Evolutionary conservation across 1,284 basidiomycete genomes (phyloP).

Genomic region (Neolentinus lepideus): DNA sequence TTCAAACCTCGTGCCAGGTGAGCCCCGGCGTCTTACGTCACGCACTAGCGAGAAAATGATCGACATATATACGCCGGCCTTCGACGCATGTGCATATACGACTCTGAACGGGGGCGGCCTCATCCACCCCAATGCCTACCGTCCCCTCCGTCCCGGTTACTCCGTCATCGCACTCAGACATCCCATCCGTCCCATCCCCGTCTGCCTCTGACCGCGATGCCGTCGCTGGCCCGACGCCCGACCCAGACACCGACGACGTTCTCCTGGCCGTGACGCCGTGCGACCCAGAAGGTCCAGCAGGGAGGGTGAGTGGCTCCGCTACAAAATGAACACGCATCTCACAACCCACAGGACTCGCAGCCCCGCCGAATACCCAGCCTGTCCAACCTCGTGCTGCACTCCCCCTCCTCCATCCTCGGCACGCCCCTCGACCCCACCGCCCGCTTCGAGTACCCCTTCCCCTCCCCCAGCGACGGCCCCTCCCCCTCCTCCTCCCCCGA

Average conservation of each 20-base stretch:
- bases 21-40: too few species aligned
- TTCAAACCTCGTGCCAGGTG: too few species aligned
- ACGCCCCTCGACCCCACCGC: slow-evolving; percentile 26
- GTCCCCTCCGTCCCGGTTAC: not conserved
- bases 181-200: not conserved
- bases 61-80: too few species aligned
- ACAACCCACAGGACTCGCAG: not conserved
- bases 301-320: slow-evolving; percentile 7
- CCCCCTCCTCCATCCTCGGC: slow-evolving; percentile 25
- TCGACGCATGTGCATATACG: too few species aligned
- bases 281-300: not conserved
- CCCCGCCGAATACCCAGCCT: slow-evolving; percentile 16
- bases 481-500: too few species aligned
- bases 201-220: not conserved
- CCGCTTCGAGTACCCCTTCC: slow-evolving; percentile 28
- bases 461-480: not conserved
- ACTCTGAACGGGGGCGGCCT: too few species aligned
- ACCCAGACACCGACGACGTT: slow-evolving; percentile 20
- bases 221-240: slow-evolving; percentile 17
- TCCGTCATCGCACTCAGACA: not conserved
- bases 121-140: not conserved
- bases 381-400: slow-evolving; percentile 20
- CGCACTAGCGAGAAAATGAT: too few species aligned
- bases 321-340: slow-evolving; percentile 4
- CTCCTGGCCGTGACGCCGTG: slow-evolving; percentile 12